Conservation (phyloP, 306 rosid species). For the Glycine latifolia region DNA sequence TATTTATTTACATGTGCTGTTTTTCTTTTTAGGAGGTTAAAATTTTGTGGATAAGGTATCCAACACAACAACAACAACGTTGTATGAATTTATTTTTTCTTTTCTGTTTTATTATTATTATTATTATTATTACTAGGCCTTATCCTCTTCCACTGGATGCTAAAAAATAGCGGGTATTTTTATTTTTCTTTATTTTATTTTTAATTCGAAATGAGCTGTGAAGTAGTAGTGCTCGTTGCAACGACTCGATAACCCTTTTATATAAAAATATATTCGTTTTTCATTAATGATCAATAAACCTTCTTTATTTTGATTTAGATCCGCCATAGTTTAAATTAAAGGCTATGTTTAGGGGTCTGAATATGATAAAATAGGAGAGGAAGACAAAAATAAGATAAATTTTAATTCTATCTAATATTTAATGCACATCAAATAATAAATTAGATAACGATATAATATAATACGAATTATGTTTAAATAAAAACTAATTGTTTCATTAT, state of each 20-base stretch:
- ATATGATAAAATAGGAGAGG: too few relatives aligned
- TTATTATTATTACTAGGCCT: slow-evolving; percentile 42
- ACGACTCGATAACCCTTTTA: background rate
- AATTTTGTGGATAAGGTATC: slow-evolving; percentile 43
- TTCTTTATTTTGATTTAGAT: background rate
- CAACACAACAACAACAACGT: slow-evolving; percentile 9
- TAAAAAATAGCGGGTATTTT: too few relatives aligned
- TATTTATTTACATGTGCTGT: background rate
- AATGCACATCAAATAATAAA: too few relatives aligned
- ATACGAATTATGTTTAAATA: too few relatives aligned
- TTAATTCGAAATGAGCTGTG: slow-evolving; percentile 41
- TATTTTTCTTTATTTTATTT: background rate
- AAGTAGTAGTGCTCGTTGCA: slow-evolving; percentile 32
- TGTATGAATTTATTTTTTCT: background rate
- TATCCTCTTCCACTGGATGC: slow-evolving; percentile 59
- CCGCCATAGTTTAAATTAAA: background rate
- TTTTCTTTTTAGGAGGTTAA: background rate
- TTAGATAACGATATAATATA: too few relatives aligned
- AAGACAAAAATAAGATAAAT: too few relatives aligned
- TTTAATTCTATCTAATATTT: too few relatives aligned
- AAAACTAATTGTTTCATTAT: too few relatives aligned
- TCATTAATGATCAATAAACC: background rate
- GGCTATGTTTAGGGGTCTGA: too few relatives aligned
- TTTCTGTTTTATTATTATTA: background rate
- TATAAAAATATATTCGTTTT: background rate